These are phyloP conservation scores for Megacollybia marginata DNA, from an alignment of 768 basidiomycete species.

Conservation along the genomic window DNA sequence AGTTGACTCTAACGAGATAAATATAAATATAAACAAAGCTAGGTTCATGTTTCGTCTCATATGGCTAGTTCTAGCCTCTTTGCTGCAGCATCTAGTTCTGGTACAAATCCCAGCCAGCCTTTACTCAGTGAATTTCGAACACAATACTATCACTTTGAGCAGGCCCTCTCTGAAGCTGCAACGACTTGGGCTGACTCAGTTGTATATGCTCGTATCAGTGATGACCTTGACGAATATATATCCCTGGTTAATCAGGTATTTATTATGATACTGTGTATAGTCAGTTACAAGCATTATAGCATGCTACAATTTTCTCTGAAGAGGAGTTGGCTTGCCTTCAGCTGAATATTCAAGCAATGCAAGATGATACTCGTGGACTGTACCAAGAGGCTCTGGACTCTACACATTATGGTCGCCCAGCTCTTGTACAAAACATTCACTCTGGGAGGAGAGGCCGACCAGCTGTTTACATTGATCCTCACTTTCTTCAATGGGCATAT, in stretches of 20 bases:
- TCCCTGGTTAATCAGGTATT: neutral
- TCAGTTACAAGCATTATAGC: neutral
- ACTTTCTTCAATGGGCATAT: constrained; percentile 8
- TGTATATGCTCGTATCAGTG: neutral
- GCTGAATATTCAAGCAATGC: neutral
- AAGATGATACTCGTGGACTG: neutral
- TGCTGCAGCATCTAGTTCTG: no score
- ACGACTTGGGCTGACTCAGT: neutral
- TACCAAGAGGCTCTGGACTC: neutral
- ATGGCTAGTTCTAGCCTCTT: no score
- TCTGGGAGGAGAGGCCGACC: constrained; percentile 15
- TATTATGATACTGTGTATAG: neutral
- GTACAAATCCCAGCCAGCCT: no score
- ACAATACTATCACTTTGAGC: neutral
- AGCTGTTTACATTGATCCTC: constrained; percentile 12
- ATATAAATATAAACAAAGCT: no score
- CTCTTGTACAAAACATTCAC: neutral
- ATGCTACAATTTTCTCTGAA: neutral
- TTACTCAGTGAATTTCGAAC: neutral
- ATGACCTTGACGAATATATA: neutral
- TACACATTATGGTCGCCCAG: neutral
- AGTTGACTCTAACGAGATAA: no score
- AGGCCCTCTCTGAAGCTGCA: neutral
- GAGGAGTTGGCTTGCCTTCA: neutral
- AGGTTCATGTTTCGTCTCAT: no score